phyloP scores from a whole-genome alignment of 129 eudicot genomes.

The Tanacetum coccineum region DNA sequence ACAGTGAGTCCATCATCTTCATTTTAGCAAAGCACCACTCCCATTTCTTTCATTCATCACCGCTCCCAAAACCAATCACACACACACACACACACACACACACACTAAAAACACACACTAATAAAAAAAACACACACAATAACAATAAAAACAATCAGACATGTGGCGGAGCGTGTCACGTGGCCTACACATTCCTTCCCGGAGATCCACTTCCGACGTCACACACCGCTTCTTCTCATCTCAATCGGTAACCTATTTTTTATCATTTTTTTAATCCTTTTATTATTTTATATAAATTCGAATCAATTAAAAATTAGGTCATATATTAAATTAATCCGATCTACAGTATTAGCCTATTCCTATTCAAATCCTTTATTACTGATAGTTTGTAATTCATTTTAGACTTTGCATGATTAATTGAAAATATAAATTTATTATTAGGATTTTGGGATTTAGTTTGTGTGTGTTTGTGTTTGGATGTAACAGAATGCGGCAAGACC shows the following conservation, averaged over 20 bases:
- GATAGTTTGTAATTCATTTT: constrained; percentile 1
- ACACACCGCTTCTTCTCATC: constrained; percentile 58
- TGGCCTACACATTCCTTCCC: constrained; percentile 52
- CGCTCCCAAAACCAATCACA: constrained; percentile 21
- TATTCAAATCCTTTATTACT: constrained; percentile 11
- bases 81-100: constrained; percentile 14
- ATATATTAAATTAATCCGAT: constrained; percentile 7
- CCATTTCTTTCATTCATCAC: constrained; percentile 5
- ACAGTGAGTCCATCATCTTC: constrained; percentile 29
- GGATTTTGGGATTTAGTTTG: constrained; percentile 17
- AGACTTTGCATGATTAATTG: constrained; percentile 5
- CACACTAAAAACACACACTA: not conserved
- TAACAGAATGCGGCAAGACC: constrained; percentile 55
- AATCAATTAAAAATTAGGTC: not conserved
- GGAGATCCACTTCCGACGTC: constrained; percentile 51
- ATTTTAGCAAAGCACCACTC: constrained; percentile 21
- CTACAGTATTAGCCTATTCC: constrained; percentile 18
- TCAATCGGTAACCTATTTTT: constrained; percentile 40
- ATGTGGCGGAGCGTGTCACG: constrained; percentile 97
- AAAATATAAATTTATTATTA: constrained; percentile 12
- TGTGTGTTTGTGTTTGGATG: constrained; percentile 21
- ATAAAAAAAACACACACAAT: constrained; percentile 13
- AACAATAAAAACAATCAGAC: not conserved
- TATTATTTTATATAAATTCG: not conserved
- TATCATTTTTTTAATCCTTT: not conserved